A percentile compares a stretch with the other conserved stretches of the same genome.
Conservation (phyloP, 225 moss, liverwort and hornwort species). For the Marchantia paleacea region DNA sequence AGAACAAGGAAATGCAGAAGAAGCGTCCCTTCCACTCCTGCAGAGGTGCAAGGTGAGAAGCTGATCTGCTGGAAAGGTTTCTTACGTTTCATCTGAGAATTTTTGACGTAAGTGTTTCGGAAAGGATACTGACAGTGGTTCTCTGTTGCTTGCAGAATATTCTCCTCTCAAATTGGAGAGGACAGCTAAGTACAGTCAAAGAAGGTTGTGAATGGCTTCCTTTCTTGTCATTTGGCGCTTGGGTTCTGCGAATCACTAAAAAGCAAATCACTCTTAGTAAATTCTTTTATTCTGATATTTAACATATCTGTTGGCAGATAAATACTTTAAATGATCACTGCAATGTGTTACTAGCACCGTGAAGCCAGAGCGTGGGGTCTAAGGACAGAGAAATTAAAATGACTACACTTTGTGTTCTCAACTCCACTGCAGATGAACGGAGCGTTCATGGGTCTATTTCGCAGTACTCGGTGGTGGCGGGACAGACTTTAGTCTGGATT, state of each 20-base stretch:
- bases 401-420: background rate
- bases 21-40: slow-evolving; percentile 67
- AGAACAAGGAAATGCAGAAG: slow-evolving; percentile 33
- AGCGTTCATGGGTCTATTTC: slow-evolving; percentile 67
- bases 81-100: background rate
- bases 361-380: too few species aligned
- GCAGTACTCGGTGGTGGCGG: slow-evolving; percentile 53
- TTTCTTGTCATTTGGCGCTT: background rate
- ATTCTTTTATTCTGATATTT: too few species aligned
- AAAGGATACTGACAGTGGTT: background rate
- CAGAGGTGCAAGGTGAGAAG: slow-evolving; percentile 67
- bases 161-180: slow-evolving; percentile 76
- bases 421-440: slow-evolving; percentile 38
- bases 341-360: too few species aligned
- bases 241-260: too few species aligned
- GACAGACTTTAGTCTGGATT: slow-evolving; percentile 67
- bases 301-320: background rate
- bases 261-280: too few species aligned
- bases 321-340: too few species aligned
- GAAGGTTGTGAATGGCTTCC: slow-evolving; percentile 29
- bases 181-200: slow-evolving; percentile 66
- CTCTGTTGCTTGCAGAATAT: slow-evolving; percentile 42
- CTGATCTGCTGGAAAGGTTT: background rate
- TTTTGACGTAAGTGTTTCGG: background rate
- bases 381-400: too few species aligned